phyloP scores from a whole-genome alignment of 495 filamentous ascomycete genomes.

The Penicillium mononematosum region DNA sequence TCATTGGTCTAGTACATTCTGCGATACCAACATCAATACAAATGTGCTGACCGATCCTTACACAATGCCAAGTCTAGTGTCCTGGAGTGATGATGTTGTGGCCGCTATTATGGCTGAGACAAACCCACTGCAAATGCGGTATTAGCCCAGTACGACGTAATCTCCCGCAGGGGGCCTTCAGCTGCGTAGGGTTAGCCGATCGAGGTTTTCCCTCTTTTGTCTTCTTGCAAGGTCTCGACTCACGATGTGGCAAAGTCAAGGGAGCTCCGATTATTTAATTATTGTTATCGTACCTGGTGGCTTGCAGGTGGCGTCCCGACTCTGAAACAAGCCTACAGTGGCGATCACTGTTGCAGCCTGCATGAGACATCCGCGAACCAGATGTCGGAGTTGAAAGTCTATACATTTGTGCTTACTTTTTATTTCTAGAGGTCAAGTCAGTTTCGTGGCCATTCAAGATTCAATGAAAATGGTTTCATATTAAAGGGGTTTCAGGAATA shows the following conservation, averaged over 20 bases:
- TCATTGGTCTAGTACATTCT: no score
- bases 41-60: neutral
- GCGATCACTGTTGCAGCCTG: conserved; percentile 3
- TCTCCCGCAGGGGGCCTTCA: neutral
- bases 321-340: conserved; percentile 12
- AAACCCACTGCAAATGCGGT: conserved; percentile 1
- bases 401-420: neutral
- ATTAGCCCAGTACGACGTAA: neutral
- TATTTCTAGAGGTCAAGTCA: neutral
- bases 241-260: neutral
- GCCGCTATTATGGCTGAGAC: conserved; percentile 11
- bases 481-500: neutral
- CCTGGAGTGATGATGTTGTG: neutral
- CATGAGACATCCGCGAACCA: conserved; percentile 1
- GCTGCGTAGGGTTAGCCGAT: neutral
- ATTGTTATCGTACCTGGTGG: conserved; percentile 12
- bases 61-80: neutral
- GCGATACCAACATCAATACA: neutral
- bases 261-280: neutral
- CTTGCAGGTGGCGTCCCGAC: conserved; percentile 11
- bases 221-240: neutral
- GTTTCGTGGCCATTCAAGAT: neutral
- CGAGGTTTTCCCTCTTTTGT: neutral
- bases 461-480: neutral
- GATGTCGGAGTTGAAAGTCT: neutral